Base-by-base conservation (phyloP, 768 basidiomycete genomes). In the Russula sp. region DNA sequence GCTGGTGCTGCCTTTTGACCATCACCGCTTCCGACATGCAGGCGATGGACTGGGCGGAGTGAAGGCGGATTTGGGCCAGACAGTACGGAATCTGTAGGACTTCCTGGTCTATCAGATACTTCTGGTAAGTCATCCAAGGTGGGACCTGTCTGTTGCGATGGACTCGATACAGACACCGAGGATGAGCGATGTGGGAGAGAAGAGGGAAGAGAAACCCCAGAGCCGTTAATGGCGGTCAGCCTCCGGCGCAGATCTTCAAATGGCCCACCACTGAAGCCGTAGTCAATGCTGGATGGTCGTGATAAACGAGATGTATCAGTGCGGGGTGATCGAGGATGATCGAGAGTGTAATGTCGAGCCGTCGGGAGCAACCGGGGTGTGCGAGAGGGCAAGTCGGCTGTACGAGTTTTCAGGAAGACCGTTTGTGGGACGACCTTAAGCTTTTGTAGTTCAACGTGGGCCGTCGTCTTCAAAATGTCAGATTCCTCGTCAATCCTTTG, bases 401-500 rank as follows among this genome's bases (percentile, higher is more conserved):
- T 70, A 32, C 80, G 75, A n/a, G 81, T 70, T 68, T 82, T 90
- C 66, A 97, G 76, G 73, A 98, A 97, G 20, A 97, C 85, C 0
- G 93, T 97, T 61, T 91, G 92, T 13, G 93, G 93, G 0, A 94
- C 89, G 5, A 95, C 87, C 1, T 88, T 87, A 4, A 98, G 83
- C 68, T 91, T 93, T 68, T 88, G 88, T 43, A 99, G 79, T 61
- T 92, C 88, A 38, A 93, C 78, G 52, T 87, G 82, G 20, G 82
- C 82, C 9, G 78, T 81, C 5, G 83, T 77, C 70, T 83, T 87
- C 25, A 91, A 76, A 60, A 78, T 81, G 20, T 85, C 85, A 0
- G 81, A 73, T 66, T 88, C 87, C 41, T 77, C 79, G 62, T 91
- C 88, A 25, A 78, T 73, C 58, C 75, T 83, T 36, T 84, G 65